These are phyloP conservation scores for Nigrospora oryzae DNA, from an alignment of 2,329 filamentous ascomycete species.

Conservation along the genomic window DNA sequence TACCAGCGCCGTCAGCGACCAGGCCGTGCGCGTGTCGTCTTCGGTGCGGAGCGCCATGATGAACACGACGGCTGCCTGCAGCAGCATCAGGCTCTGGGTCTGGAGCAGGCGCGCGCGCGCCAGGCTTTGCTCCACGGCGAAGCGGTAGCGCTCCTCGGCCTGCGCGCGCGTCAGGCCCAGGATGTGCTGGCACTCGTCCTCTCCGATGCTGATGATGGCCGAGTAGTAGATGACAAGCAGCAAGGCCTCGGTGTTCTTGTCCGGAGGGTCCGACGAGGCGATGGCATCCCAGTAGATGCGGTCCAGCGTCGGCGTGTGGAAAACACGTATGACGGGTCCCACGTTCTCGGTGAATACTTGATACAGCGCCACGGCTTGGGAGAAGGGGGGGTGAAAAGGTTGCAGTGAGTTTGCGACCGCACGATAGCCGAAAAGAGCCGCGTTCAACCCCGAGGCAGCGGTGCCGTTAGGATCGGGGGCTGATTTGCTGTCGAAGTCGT, in stretches of 20 bases:
- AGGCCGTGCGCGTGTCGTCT: neutral
- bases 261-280: conserved; percentile 7
- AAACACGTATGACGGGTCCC: conserved; percentile 15
- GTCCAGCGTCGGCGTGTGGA: conserved; percentile 18
- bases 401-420: conserved; percentile 14
- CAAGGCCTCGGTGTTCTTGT: conserved; percentile 10
- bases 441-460: conserved; percentile 7
- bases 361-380: conserved; percentile 13
- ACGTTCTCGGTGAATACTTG: conserved; percentile 17
- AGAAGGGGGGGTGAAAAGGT: conserved; percentile 12
- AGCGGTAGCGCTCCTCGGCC: neutral
- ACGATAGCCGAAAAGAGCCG: conserved; percentile 14
- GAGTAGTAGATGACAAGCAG: neutral
- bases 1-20: neutral
- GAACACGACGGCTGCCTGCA: neutral
- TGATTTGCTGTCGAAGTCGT: neutral
- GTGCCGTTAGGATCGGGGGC: too few relatives aligned
- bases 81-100: neutral
- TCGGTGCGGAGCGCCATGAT: neutral
- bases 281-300: conserved; percentile 3
- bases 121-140: neutral
- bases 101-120: neutral
- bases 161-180: neutral
- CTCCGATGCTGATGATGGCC: neutral
- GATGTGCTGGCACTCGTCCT: neutral